A percentile compares a stretch with the other conserved stretches of the same genome.
phyloP scores from a whole-genome alignment of 139 green algal genomes.

The Chlorella sp. region DNA sequence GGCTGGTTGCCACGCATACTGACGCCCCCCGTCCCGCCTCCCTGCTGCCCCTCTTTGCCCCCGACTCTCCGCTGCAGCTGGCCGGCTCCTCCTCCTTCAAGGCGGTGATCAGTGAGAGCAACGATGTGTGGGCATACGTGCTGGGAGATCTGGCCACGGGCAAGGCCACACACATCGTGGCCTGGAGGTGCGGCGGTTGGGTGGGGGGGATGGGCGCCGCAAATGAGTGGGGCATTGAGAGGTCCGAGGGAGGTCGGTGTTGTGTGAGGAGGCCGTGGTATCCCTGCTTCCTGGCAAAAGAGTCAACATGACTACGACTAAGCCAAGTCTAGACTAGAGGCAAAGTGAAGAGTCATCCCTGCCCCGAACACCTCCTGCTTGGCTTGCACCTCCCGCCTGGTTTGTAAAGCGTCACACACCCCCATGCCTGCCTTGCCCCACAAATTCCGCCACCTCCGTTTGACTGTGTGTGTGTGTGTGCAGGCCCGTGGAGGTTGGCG shows the following conservation, averaged over 20 bases:
- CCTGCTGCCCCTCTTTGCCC: background rate
- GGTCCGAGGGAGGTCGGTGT: too few relatives aligned
- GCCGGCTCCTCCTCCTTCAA: background rate
- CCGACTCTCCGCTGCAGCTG: background rate
- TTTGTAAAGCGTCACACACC: too few relatives aligned
- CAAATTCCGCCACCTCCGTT: too few relatives aligned
- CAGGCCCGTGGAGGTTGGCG: background rate
- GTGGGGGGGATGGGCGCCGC: background rate
- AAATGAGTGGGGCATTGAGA: background rate
- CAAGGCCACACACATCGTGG: background rate
- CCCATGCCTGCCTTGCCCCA: background rate
- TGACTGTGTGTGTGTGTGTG: background rate
- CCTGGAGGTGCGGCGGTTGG: background rate
- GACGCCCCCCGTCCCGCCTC: background rate
- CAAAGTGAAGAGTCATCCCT: too few relatives aligned
- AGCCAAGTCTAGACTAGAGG: too few relatives aligned
- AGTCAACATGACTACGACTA: too few relatives aligned
- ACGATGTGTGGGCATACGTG: background rate
- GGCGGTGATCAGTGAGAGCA: background rate
- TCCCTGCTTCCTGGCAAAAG: too few relatives aligned
- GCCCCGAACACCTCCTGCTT: too few relatives aligned
- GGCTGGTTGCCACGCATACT: too few relatives aligned
- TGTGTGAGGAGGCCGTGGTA: too few relatives aligned
- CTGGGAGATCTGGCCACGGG: background rate
- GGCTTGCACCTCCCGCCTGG: too few relatives aligned